Base-by-base conservation (phyloP, 345 rosid species). In the Clausena lansium region DNA sequence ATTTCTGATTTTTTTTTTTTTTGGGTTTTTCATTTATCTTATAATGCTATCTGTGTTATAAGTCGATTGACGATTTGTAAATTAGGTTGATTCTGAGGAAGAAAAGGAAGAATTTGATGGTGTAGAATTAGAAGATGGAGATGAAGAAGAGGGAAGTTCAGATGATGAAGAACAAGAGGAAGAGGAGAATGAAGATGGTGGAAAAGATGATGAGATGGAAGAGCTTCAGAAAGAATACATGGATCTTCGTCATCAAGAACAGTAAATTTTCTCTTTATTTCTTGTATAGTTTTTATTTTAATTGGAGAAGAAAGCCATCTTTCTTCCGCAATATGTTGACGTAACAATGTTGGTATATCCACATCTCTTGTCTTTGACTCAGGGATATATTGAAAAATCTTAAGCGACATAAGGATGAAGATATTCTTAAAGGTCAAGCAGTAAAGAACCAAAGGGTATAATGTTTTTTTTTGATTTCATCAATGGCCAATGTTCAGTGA, bases 401-500 rank as follows among this genome's bases (percentile, higher is more conserved):
- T 55, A 92, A 90, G 82, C 91, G 75, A 58, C 91, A 89, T 67
- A 92, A 90, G 87, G 91, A 87, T 80, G 99, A 94, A 77, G 99
- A 92, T 88, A 76, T 88, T 86, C 88, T 83, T 54, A 96, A 96
- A 85, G 94, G 98, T 81, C 89, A 89, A 85, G 97, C 98, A 38
- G 97, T 94, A 55, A 94, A 91, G 91, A 94, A 89, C 75, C 99
- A 92, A 81, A 90, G 86, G 95, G 99, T 95, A 57, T 27, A 70
- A 55, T 39, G 14, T 33, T 38, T 66, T 76, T 30, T 54, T 36
- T 17, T 61, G 66, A 15, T 24, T 73, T 58, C 33, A 14, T 58
- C 33, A n/a, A 73, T 66, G 14, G 13, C 28, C 70, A 35, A 65
- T 65, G 19, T 35, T 65, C n/a, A 65, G 70, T 20, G 45, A 35